A percentile compares a stretch with the other conserved stretches of the same genome.
Evolutionary conservation across 371 early-diverging fungal species (phyloP).

Genomic region (Mortierella sp.): DNA sequence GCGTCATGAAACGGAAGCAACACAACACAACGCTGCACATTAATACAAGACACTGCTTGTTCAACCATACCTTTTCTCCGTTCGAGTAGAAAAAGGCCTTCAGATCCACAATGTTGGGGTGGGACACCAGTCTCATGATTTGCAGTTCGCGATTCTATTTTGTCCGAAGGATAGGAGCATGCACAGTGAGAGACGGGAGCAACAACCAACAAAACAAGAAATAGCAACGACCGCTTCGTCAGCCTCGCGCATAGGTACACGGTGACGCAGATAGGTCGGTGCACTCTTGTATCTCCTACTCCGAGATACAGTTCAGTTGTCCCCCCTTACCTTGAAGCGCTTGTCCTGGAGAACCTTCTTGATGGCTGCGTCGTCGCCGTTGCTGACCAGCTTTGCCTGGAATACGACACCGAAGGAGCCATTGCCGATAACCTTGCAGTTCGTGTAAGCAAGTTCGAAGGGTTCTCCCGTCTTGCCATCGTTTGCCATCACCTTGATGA

Average conservation of each 20-base stretch:
- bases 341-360: conserved; percentile 97
- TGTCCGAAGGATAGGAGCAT: conserved; percentile 7
- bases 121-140: conserved; percentile 92
- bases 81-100: conserved; percentile 91
- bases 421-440: conserved; percentile 91
- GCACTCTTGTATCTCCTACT: neutral
- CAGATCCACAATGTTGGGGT: conserved; percentile 89
- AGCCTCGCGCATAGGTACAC: neutral
- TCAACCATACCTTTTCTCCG: conserved; percentile 74
- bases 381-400: conserved; percentile 88
- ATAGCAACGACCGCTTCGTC: conserved; percentile 2
- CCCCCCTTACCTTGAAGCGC: conserved; percentile 86
- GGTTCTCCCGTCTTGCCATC: conserved; percentile 88
- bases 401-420: conserved; percentile 98
- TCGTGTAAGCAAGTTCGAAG: conserved; percentile 85
- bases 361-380: conserved; percentile 87
- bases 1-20: neutral
- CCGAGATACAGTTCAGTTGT: too few species aligned
- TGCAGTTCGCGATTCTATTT: conserved; percentile 94
- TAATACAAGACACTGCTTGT: neutral
- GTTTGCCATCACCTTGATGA: conserved; percentile 72
- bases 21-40: too few species aligned
- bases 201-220: too few species aligned
- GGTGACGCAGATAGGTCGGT: neutral
- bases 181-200: neutral